Base-by-base conservation (phyloP, 257 asterid genomes). In the Schizonepeta tenuifolia region DNA sequence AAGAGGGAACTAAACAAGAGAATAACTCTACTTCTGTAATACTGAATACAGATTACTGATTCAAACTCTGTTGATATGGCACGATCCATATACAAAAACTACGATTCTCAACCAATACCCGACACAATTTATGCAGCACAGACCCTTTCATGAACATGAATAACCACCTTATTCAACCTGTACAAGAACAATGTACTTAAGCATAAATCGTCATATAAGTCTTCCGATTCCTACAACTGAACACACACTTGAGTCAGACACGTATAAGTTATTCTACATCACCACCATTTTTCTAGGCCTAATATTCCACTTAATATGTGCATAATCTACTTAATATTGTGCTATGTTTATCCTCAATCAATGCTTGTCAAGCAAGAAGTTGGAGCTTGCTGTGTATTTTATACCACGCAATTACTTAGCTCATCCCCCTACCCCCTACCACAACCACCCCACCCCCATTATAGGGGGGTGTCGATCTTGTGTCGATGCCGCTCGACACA, bases 61-160 rank as follows among this genome's bases (percentile, higher is more conserved):
- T 11, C 5, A 41, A 56, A 47, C 56, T 49, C 24, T 49, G 15
- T 14, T 12, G 35, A 15, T 36, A 59, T 4, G 31, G 28, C 20
- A 2, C 6, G n/a, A 57, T 14, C 71, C 69, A 20, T 11, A 20
- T 20, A 21, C 9, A 36, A 28, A 33, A n/a, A 47, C 24, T 35
- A 22, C 14, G 20, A 49, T 26, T 49, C 44, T 58, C 69, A 43
- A 56, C 55, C 41, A 71, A 38, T 12, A 43, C 14, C 3, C 1
- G 12, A 18, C n/a, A 24, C 54, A 38, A 49, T 14, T 69, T 75
- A 67, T 17, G 64, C 47, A 49, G 43, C 35, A 43, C 15, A 69
- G 14, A 20, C 26, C 46, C 47, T 69, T 26, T 53, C 49, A 22
- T 22, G 9, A 10, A 28, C 31, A 51, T n/a, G 28, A n/a, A 43